phyloP scores from a whole-genome alignment of 805 yeast species.

The Yarrowia deformans region DNA sequence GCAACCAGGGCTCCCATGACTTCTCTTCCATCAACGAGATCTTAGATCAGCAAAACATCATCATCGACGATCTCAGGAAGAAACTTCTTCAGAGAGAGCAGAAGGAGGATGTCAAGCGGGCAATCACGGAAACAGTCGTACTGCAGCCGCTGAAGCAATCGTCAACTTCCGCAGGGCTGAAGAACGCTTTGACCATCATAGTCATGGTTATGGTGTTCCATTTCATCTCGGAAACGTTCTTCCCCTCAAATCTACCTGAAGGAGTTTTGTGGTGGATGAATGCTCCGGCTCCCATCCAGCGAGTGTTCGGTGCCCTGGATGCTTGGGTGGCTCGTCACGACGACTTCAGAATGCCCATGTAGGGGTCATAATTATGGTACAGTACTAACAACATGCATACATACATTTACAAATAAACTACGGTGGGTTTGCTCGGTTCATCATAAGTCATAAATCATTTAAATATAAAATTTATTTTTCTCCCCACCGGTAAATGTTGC shows the following conservation, averaged over 20 bases:
- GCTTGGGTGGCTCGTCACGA: conserved; percentile 29
- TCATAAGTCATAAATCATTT: conserved; percentile 28
- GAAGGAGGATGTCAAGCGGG: not conserved
- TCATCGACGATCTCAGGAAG: conserved; percentile 17
- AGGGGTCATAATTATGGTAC: not conserved
- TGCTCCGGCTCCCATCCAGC: conserved; percentile 14
- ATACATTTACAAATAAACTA: not conserved
- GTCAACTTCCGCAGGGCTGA: not conserved
- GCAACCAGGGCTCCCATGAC: not conserved
- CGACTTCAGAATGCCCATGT: conserved; percentile 27
- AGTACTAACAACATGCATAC: conserved; percentile 8
- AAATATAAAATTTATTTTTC: conserved; percentile 23
- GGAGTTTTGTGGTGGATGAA: conserved; percentile 37
- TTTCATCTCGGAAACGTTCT: conserved; percentile 18
- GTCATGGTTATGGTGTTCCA: conserved; percentile 10
- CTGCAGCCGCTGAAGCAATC: not conserved
- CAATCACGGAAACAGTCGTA: not conserved
- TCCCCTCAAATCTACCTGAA: conserved; percentile 21
- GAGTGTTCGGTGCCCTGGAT: conserved; percentile 21
- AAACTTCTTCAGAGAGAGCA: conserved; percentile 10
- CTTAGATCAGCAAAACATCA: conserved; percentile 25
- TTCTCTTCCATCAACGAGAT: conserved; percentile 15
- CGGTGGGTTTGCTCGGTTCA: not conserved
- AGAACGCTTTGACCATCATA: not conserved
- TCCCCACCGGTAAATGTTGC: conserved; percentile 36